Base-by-base conservation (phyloP, 2,329 filamentous ascomycete species). In the Albophoma yamanashiensis region DNA sequence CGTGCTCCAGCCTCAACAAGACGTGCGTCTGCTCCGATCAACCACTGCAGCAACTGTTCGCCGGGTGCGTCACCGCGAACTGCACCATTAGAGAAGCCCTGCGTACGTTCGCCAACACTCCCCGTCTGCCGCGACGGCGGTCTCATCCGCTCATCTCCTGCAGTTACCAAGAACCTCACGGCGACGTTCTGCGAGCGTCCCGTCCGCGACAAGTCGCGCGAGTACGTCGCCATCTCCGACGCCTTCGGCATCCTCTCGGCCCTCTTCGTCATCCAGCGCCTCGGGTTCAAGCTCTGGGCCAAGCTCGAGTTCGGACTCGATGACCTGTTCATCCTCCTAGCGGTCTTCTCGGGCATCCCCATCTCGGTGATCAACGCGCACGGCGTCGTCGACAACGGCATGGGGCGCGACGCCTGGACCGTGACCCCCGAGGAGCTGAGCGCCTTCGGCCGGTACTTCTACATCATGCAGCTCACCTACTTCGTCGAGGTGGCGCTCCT, bases 351-450 rank as follows among this genome's bases (percentile, higher is more conserved):
- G 2, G 70, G 69, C 2, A 62, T 75, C 0, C 70, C 72, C 0
- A 68, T 64, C 25, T 68, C 69, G 0, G 62, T 72, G 2, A 67
- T 77, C 57, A 69, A 70, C 60, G 64, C 70, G 0, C 60, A 70
- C n/a, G 70, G 72, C 11, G 64, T 70, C 3, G 66, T 64, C 0
- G 65, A 70, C 38, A 72, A 77, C 57, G 81, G 81, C 1, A 68
- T 82, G 9, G 79, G 81, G 8, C 73, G 67, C 22, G 81, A 84
- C 56, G 72, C 82, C 20, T 83, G 80, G 80, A 80, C 78, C 0
- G 62, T 83, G 5, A 61, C 70, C 0, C 67, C 72, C 0, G 66
- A 72, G 0, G 64, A 73, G 20, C 74, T 84, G 55, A 78, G 75
- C 36, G 66, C 67, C 0, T 79, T 83, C 36, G 67, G 74, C 9